Evolutionary conservation across 192 early-diverging fungal species (phyloP), one percentile per base, ranked within the genome.

Genomic region (Podochytrium sp.): DNA sequence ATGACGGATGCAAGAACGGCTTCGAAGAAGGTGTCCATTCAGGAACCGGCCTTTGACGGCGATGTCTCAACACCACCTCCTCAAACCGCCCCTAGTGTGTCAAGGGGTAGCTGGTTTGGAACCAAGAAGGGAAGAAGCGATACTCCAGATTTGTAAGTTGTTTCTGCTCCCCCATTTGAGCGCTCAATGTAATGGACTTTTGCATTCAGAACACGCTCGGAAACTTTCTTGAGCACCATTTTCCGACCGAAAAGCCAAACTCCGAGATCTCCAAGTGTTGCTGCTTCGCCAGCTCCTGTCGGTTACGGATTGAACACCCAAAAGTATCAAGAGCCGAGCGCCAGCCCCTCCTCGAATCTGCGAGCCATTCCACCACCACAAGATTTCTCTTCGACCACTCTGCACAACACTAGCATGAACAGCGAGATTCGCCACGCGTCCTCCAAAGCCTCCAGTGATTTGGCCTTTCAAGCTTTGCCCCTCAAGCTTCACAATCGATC

Each of bases 11-110:
- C 29, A n/a, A 5, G 59, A 61, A 6, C 10, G 29, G 23, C 5
- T 23, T 55, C 59, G 4, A 61, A 61, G 38, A 61, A 61, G 23
- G 59, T 61, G 33, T 61, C 59, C 59, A 61, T 61, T 23, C 25
- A 33, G n/a, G 59, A 61, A 23, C 59, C 59, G 30, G 3, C 38
- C 33, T 34, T 61, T 23, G 7, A 3, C 16, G 35, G 30, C n/a
- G 4, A 23, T 18, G 35, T n/a, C 33, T 40, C 18, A 34, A 33
- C 35, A 3, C 29, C 7, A 49, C n/a, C 47, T 49, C 47, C 47
- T n/a, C n/a, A n/a, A n/a, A n/a, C n/a, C n/a, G n/a, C n/a, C n/a
- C n/a, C n/a, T n/a, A n/a, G n/a, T n/a, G n/a, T n/a, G n/a, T n/a
- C n/a, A n/a, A n/a, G n/a, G n/a, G n/a, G n/a, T n/a, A n/a, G n/a